These are phyloP conservation scores for apple (Malus domestica) DNA, from an alignment of 306 rosid species.

Conservation along the genomic window ASM211411v1 NC_041803.1:11971001-11971500, in stretches of 20 bases:
- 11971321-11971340: background rate
- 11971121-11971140: background rate
- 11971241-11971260: background rate
- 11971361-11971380: background rate
- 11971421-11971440: background rate
- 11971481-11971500: too few species aligned
- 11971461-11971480: too few species aligned
- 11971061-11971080: background rate
- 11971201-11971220: background rate
- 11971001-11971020: background rate
- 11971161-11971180: background rate
- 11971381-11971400: background rate
- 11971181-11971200: background rate
- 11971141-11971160: background rate
- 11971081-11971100: background rate
- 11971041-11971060: background rate
- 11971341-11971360: background rate
- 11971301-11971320: background rate
- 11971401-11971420: background rate
- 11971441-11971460: too few species aligned
- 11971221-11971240: too few species aligned
- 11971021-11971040: background rate
- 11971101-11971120: background rate
- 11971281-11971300: too few species aligned
- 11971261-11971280: background rate